Evolutionary conservation across 805 yeast species (phyloP), one percentile per base, ranked within the genome.

Genomic region (Yarrowia phangngaensis): DNA sequence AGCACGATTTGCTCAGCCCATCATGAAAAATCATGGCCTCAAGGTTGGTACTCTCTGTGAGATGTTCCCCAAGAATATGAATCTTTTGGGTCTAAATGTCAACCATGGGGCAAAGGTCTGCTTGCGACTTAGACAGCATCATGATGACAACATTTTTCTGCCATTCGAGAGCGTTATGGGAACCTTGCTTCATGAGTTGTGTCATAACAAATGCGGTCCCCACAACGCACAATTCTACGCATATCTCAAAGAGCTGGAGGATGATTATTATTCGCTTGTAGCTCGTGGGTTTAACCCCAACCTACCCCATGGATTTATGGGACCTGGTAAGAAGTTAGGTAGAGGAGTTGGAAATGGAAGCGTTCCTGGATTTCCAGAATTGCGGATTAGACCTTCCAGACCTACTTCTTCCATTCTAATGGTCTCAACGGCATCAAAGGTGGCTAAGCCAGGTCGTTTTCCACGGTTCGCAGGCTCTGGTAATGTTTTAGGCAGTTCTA

Each of bases 171-270:
- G 79, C 43, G 65, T 89, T 2, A 60, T 89, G 19, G 95, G 88
- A 1, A 87, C 95, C 0, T 75, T 88, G 79, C 68, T 90, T 4
- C 97, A 90, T 64, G 97, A 90, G 62, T 69, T 90, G 31, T 76
- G 86, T 2, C 97, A 90, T 62, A 89, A 87, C 61, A 61, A 71
- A 15, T 68, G 69, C 58, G 95, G 96, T 0, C 84, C 95, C 0
- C 97, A 90, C 60, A 82, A 90, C 66, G 74, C 67, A 2, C 66
- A 65, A 52, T 90, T 90, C 60, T 85, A 85, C 60, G 67, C 67
- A 43, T 72, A 73, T 43, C 63, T 87, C 54, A 90, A 84, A 49
- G 78, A 75, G 52, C 68, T 84, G 30, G 75, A 74, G 51, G 68
- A 67, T 5, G 82, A 57, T 78, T 66, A 60, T 64, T 70, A 64